Evolutionary conservation across 2,329 filamentous ascomycete species (phyloP).

Genomic region (Hymenoscyphus albidus): DNA sequence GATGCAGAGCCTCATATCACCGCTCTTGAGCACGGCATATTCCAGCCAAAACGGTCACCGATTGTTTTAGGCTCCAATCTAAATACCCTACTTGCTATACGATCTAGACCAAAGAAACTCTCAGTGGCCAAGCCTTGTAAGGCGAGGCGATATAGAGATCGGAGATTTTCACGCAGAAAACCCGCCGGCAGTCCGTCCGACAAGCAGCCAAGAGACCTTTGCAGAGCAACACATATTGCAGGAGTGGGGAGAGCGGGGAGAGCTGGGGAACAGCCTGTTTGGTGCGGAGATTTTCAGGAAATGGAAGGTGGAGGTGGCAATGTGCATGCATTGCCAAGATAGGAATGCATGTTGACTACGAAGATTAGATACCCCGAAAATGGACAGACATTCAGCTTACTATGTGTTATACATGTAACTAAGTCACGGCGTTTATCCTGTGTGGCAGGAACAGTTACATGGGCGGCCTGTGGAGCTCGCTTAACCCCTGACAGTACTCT

Average conservation of each 20-base stretch:
- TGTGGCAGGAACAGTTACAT: no score
- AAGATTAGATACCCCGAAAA: not conserved
- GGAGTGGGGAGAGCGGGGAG: not conserved
- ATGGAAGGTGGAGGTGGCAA: not conserved
- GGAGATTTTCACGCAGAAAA: not conserved
- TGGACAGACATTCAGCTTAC: not conserved
- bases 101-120: not conserved
- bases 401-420: not conserved
- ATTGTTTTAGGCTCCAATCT: not conserved
- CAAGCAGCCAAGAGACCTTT: not conserved
- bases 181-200: not conserved
- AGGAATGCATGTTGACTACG: not conserved
- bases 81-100: no score
- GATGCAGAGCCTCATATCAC: not conserved
- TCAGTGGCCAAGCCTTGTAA: not conserved
- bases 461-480: no score
- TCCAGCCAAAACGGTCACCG: not conserved
- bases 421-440: no score
- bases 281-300: not conserved
- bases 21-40: not conserved
- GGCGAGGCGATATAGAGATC: not conserved
- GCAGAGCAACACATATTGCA: not conserved
- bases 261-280: not conserved
- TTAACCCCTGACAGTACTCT: no score
- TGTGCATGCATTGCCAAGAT: not conserved